phyloP scores from a whole-genome alignment of 2,329 filamentous ascomycete species.

The Metarhizium guizhouense region DNA sequence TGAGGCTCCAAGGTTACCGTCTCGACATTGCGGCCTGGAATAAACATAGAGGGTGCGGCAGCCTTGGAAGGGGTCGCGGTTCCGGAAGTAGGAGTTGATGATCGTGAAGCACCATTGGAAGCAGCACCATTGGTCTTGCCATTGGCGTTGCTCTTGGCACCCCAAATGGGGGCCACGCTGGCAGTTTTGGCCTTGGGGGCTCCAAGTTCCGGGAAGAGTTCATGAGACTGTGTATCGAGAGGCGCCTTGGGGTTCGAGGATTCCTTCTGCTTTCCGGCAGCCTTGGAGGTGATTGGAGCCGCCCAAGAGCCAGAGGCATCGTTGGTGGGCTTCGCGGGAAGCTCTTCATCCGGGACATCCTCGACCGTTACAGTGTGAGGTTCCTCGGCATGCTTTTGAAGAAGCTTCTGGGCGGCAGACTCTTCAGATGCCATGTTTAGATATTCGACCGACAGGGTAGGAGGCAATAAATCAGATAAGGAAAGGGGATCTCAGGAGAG shows the following conservation, averaged over 20 bases:
- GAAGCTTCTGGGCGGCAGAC: conserved; percentile 52
- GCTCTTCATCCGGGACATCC: conserved; percentile 73
- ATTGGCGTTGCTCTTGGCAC: conserved; percentile 52
- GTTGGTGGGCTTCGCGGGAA: conserved; percentile 44
- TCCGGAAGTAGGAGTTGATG: conserved; percentile 56
- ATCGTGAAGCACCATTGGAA: conserved; percentile 47
- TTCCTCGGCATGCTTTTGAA: conserved; percentile 50
- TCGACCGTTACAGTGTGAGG: conserved; percentile 63
- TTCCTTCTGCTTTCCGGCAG: conserved; percentile 60
- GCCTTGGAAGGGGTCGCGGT: conserved; percentile 31
- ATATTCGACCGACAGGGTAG: neutral
- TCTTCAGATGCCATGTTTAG: conserved; percentile 38
- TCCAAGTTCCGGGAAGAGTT: conserved; percentile 89
- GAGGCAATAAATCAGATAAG: neutral
- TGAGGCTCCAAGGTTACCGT: conserved; percentile 63
- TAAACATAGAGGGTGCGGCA: conserved; percentile 46
- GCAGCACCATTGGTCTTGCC: conserved; percentile 45
- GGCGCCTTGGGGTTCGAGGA: conserved; percentile 30
- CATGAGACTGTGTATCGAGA: conserved; percentile 79
- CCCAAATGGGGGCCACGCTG: conserved; percentile 67
- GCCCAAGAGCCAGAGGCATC: conserved; percentile 37
- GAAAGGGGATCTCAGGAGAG: neutral
- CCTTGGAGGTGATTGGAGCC: conserved; percentile 49
- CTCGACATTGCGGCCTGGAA: conserved; percentile 78
- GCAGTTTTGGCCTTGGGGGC: conserved; percentile 57